Evolutionary conservation across 2,329 filamentous ascomycete species (phyloP), one percentile per base, ranked within the genome.

Genomic region (Botryosphaeria agaves): DNA sequence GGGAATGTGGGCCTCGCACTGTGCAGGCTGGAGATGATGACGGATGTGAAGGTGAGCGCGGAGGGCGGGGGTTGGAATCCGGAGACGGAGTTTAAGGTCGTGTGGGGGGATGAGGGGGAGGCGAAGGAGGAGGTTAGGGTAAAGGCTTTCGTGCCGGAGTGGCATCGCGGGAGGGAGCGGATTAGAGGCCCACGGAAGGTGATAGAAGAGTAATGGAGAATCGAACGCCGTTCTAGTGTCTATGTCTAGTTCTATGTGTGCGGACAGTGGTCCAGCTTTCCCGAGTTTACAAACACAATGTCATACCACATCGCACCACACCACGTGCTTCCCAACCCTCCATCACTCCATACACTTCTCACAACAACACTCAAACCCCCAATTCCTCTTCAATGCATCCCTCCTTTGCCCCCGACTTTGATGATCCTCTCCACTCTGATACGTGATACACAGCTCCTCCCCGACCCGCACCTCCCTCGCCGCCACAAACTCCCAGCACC

Each of bases 1-100:
- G 87, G 85, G 1, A 92, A 94, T 47, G 56, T 95, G 18, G 89
- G 89, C 1, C 61, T 98, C 31, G 87, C 75, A 2, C 56, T 94
- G 40, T 94, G 87, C 48, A 72, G 87, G 16, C 55, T 95, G 41
- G 84, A 92, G 57, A 75, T 76, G 48, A 94, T 94, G 85, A 92
- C 82, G 4, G 77, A 83, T 46, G 58, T 89, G 28, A 61, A 62
- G 19, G 57, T 89, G 32, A 78, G 77, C 2, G 78, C 73, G 33
- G 72, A 78, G 38, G 66, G 68, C 0, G 66, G 68, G 12, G 57
- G 57, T 14, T 81, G 64, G 47, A 69, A 59, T 35, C 63, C 68
- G 0, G 64, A 62, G 1, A 64, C 74, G 47, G 45, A 57, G 32
- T 70, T 71, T 44, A 50, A 51, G 5, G 26, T 59, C 1, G 31